These are phyloP conservation scores for Neoarthrinium moseri DNA, from an alignment of 2,329 filamentous ascomycete species.

Conservation along the genomic window DNA sequence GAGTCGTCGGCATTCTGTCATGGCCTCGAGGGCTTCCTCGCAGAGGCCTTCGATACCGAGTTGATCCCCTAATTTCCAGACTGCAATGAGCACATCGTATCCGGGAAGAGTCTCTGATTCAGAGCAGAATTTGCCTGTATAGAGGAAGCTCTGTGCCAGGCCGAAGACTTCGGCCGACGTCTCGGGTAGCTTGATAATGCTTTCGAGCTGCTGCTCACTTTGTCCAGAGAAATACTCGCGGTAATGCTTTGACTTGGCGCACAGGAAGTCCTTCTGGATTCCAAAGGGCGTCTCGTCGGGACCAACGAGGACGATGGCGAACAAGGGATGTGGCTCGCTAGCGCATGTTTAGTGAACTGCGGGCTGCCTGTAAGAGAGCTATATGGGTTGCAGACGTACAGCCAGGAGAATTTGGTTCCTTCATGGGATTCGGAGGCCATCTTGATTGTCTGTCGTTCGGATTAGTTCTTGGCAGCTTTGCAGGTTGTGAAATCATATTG, in stretches of 20 bases:
- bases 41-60: constrained; percentile 55
- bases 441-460: no score
- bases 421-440: no score
- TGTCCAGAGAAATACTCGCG: constrained; percentile 39
- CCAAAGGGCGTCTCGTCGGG: constrained; percentile 52
- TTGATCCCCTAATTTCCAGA: constrained; percentile 56
- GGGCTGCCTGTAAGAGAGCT: no score
- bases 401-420: constrained; percentile 11
- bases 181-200: constrained; percentile 49
- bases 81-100: constrained; percentile 53
- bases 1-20: constrained; percentile 53
- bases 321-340: constrained; percentile 54
- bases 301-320: constrained; percentile 55
- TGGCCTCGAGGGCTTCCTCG: constrained; percentile 54
- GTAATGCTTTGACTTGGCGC: constrained; percentile 49
- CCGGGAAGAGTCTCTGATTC: constrained; percentile 41
- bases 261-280: constrained; percentile 59
- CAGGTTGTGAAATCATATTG: no score
- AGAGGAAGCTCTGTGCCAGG: constrained; percentile 54
- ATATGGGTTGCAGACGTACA: not conserved
- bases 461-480: no score
- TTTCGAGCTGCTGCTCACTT: constrained; percentile 41
- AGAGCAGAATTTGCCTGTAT: constrained; percentile 47
- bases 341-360: not conserved
- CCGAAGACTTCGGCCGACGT: constrained; percentile 50